Evolutionary conservation across 805 yeast species (phyloP).

Genomic region (Lachancea kluyveri): DNA sequence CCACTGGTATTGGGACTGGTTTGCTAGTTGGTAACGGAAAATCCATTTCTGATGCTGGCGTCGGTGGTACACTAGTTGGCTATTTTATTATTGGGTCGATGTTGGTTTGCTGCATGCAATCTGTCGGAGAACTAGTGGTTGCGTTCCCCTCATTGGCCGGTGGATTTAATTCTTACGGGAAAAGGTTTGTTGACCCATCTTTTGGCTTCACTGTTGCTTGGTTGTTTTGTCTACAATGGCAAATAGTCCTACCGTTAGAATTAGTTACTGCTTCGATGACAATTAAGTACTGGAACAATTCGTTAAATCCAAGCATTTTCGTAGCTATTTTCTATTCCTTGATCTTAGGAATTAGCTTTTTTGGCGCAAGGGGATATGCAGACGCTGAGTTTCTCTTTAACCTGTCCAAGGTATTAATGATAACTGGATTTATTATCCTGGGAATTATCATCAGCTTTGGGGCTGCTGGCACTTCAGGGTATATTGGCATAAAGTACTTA

Average conservation of each 20-base stretch:
- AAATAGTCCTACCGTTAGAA: slow-evolving; percentile 48
- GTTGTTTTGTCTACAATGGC: slow-evolving; percentile 51
- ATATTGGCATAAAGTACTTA: slow-evolving; percentile 40
- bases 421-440: slow-evolving; percentile 42
- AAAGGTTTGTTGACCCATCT: slow-evolving; percentile 52
- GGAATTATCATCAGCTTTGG: slow-evolving; percentile 41
- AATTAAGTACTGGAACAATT: slow-evolving; percentile 39
- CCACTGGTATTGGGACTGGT: slow-evolving; percentile 73
- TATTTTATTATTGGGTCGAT: slow-evolving; percentile 8
- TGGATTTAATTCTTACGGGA: slow-evolving; percentile 34
- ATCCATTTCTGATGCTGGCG: slow-evolving; percentile 8
- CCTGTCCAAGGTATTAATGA: slow-evolving; percentile 36
- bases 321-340: slow-evolving; percentile 23
- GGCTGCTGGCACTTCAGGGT: slow-evolving; percentile 35
- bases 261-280: slow-evolving; percentile 50
- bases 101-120: slow-evolving; percentile 7
- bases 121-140: slow-evolving; percentile 10
- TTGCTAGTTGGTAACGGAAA: slow-evolving; percentile 38
- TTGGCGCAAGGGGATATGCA: slow-evolving; percentile 48
- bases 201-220: slow-evolving; percentile 61
- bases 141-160: slow-evolving; percentile 6
- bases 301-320: slow-evolving; percentile 19
- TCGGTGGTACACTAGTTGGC: slow-evolving; percentile 8
- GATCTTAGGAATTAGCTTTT: slow-evolving; percentile 40
- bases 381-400: slow-evolving; percentile 47